phyloP scores from a whole-genome alignment of 2,329 filamentous ascomycete species.

The Verticillium nubilum region DNA sequence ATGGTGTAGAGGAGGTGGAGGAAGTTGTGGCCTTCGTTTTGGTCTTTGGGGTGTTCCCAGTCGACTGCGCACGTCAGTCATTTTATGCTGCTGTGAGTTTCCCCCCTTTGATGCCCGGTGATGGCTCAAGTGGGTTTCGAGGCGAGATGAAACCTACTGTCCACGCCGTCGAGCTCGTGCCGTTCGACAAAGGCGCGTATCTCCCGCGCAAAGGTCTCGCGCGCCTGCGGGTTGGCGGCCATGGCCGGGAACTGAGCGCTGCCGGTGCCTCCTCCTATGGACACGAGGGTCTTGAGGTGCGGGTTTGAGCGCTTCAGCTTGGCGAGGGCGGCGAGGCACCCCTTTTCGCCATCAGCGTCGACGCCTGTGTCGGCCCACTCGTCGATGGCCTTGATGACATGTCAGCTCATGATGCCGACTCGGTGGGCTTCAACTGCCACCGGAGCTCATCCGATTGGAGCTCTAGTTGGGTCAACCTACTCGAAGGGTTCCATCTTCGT shows the following conservation, averaged over 20 bases:
- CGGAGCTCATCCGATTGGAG: too few species aligned
- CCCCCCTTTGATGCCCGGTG: too few species aligned
- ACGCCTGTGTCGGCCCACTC: slow-evolving; percentile 59
- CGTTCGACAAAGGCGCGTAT: slow-evolving; percentile 49
- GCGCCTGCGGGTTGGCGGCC: slow-evolving; percentile 38
- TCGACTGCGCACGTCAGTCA: slow-evolving; percentile 42
- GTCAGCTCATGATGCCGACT: not conserved
- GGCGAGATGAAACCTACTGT: slow-evolving; percentile 45
- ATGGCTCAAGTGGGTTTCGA: too few species aligned
- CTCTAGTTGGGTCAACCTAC: slow-evolving; percentile 26
- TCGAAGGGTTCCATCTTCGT: slow-evolving; percentile 30
- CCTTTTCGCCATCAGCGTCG: slow-evolving; percentile 50
- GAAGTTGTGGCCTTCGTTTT: slow-evolving; percentile 51
- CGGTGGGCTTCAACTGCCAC: too few species aligned
- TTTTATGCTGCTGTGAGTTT: too few species aligned
- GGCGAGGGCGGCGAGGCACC: slow-evolving; percentile 55
- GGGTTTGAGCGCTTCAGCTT: slow-evolving; percentile 52
- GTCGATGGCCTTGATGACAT: slow-evolving; percentile 38
- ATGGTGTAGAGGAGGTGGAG: slow-evolving; percentile 49
- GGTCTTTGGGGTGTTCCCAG: slow-evolving; percentile 59
- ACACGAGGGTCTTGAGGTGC: slow-evolving; percentile 54
- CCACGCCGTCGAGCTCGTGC: slow-evolving; percentile 57
- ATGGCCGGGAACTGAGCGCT: slow-evolving; percentile 57
- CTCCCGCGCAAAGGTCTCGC: slow-evolving; percentile 50
- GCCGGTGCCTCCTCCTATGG: slow-evolving; percentile 59